These are phyloP conservation scores for Adenanthera pavonina DNA, from an alignment of 306 rosid genomes.

Conservation along the genomic window DNA sequence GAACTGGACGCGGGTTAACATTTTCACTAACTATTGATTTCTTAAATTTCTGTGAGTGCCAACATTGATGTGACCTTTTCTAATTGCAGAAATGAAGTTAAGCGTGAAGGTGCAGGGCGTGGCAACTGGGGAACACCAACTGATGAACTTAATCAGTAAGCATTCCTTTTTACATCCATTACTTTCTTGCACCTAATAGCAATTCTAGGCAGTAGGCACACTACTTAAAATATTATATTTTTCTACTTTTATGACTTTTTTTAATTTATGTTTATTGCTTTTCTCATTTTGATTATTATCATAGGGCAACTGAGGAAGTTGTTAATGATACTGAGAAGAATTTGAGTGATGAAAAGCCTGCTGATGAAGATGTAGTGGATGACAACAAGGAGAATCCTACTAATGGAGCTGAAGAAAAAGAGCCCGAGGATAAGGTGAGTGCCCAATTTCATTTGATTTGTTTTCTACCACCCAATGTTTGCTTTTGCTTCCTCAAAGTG, in stretches of 20 bases:
- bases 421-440: conserved; percentile 83
- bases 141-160: conserved; percentile 78
- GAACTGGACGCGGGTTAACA: conserved; percentile 79
- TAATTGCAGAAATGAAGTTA: conserved; percentile 66
- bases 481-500: not conserved
- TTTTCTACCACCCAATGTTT: not conserved
- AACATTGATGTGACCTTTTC: conserved; percentile 21
- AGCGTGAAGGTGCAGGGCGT: conserved; percentile 89
- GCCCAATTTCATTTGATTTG: not conserved
- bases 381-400: conserved; percentile 63
- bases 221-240: not conserved
- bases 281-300: not conserved
- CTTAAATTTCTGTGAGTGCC: not conserved
- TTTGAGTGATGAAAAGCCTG: conserved; percentile 77
- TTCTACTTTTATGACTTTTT: not conserved
- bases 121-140: conserved; percentile 90
- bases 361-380: conserved; percentile 57
- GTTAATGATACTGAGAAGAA: conserved; percentile 67
- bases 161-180: not conserved
- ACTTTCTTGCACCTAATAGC: not conserved
- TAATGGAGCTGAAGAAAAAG: conserved; percentile 73
- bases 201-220: not conserved
- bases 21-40: not conserved
- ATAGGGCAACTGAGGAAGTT: conserved; percentile 73
- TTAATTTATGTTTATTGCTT: not conserved